Percentiles rank a stretch among this genome's conserved stretches.
These are phyloP conservation scores for Ophiorrhiza pumila DNA, from an alignment of 257 asterid species.

Conservation along the genomic window DNA sequence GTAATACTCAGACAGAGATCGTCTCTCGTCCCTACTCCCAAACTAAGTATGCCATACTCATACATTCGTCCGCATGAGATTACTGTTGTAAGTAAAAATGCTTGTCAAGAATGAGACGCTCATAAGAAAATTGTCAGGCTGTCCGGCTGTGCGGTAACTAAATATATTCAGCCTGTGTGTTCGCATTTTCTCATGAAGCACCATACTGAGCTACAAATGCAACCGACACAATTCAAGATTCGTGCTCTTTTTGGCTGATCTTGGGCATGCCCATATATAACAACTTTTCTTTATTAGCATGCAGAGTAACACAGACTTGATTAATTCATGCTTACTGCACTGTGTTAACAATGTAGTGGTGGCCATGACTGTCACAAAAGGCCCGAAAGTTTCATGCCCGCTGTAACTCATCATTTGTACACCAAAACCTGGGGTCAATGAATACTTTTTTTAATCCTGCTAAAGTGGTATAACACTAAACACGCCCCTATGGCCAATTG, in stretches of 20 bases:
- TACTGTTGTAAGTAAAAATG: not conserved
- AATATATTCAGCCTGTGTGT: no score
- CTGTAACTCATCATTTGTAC: no score
- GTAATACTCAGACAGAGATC: not conserved
- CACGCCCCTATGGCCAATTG: no score
- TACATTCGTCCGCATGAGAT: not conserved
- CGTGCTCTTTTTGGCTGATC: not conserved
- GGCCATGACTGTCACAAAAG: not conserved
- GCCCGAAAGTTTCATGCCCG: no score
- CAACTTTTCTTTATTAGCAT: not conserved
- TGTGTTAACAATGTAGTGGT: not conserved
- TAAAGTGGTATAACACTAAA: no score
- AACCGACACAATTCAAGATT: not conserved
- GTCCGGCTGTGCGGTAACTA: no score
- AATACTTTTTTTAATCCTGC: no score
- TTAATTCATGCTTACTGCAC: not conserved
- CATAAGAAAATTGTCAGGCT: not conserved
- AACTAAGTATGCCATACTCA: not conserved
- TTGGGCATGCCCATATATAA: not conserved
- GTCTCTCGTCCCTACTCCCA: not conserved
- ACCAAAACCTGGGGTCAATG: no score
- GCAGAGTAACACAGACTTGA: not conserved
- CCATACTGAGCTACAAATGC: no score
- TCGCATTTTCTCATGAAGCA: no score
- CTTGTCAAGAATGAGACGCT: not conserved